These are phyloP conservation scores for Cajanus cajan DNA, from an alignment of 306 rosid genomes.

Conservation along the genomic window DNA sequence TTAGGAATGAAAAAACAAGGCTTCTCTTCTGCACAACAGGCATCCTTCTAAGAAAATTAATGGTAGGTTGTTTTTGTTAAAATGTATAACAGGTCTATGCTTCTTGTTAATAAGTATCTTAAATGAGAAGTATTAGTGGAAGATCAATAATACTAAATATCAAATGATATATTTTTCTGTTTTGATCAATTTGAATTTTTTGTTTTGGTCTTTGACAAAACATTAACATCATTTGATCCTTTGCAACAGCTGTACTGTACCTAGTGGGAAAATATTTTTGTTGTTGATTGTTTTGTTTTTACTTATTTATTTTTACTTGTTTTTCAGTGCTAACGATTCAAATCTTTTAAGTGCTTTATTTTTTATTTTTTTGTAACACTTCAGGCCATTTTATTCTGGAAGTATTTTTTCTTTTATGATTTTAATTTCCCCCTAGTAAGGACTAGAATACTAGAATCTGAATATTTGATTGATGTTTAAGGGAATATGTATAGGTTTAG, in stretches of 20 bases:
- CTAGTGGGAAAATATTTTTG: neutral
- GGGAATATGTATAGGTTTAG: neutral
- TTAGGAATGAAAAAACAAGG: slow-evolving; percentile 84
- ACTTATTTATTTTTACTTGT: neutral
- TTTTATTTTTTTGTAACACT: neutral
- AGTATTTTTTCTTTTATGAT: neutral
- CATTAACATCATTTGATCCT: neutral
- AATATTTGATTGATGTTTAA: neutral
- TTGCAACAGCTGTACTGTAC: neutral
- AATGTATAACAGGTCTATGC: slow-evolving; percentile 6
- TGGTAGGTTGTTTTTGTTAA: slow-evolving; percentile 47
- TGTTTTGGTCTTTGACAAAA: neutral
- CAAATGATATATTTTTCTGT: neutral
- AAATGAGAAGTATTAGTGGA: neutral
- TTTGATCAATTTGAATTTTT: neutral
- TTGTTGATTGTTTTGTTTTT: neutral
- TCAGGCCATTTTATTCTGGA: neutral
- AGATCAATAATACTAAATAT: neutral
- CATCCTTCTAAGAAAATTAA: slow-evolving; percentile 84
- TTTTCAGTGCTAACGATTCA: neutral
- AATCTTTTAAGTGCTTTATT: neutral
- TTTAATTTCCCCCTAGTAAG: neutral
- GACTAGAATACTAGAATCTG: neutral
- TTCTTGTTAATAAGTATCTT: neutral
- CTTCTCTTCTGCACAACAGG: slow-evolving; percentile 96